These are phyloP conservation scores for bread wheat (Triticum aestivum) DNA, from an alignment of 176 grass and related monocot species.

Conservation along the genomic window DNA sequence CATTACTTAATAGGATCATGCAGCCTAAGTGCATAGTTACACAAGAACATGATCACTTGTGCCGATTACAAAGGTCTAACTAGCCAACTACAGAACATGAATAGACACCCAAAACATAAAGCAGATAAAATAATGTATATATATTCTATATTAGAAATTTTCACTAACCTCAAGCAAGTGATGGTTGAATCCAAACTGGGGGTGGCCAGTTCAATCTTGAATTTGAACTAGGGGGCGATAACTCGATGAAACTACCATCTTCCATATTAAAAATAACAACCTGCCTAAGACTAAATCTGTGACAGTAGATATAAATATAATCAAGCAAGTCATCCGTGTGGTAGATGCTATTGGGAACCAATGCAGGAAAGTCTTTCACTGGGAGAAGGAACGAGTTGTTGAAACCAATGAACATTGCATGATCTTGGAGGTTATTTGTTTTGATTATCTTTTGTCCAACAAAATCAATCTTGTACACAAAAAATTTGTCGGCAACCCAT, in stretches of 20 bases:
- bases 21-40: too few species aligned
- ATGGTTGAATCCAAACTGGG: background rate
- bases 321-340: too few species aligned
- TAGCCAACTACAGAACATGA: too few species aligned
- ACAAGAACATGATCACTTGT: too few species aligned
- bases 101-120: too few species aligned
- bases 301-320: too few species aligned
- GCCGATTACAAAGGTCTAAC: too few species aligned
- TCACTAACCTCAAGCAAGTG: background rate
- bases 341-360: too few species aligned
- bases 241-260: background rate
- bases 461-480: background rate
- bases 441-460: background rate
- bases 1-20: too few species aligned
- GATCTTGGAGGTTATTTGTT: background rate
- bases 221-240: background rate
- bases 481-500: background rate
- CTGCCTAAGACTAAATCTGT: background rate
- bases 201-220: background rate
- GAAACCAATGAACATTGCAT: background rate
- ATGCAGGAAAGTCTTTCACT: too few species aligned
- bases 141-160: background rate
- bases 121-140: too few species aligned
- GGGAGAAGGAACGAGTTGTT: too few species aligned
- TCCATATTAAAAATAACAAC: background rate